Evolutionary conservation across 352 stramenopile species (phyloP), one percentile per base, ranked within the genome.

Genomic region (Phytopythium oedochilum): DNA sequence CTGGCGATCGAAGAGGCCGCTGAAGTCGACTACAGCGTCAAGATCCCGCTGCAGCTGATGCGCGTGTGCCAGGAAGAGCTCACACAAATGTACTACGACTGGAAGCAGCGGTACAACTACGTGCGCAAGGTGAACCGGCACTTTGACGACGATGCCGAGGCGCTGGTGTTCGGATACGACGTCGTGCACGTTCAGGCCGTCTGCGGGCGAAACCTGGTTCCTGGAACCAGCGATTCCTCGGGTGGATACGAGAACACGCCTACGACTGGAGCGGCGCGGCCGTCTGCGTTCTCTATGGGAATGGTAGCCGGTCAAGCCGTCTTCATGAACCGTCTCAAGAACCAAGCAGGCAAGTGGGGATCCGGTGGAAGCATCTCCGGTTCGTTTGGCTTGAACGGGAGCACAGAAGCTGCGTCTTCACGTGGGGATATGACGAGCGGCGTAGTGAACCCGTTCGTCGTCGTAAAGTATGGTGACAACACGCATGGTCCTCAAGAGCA

Each of bases 21-120:
- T 0, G 85, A 94, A 48, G 80, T 94, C 1, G 83, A 88, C 20
- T 88, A 80, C 23, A 94, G 80, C 44, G 80, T 91, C 8, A 88
- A 84, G 44, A 83, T 94, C 40, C 85, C 85, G 32, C 61, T 92
- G 31, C 80, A 92, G 54, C 64, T 94, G 52, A 72, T 94, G 26
- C 75, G 65, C 2, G 70, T 92, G 22, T 93, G 83, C 43, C 76
- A 89, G 20, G 59, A 63, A 12, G 85, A 94, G 59, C 64, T 94
- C 23, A 56, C 72, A 47, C 73, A 89, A 43, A 89, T 89, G 71
- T 81, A 83, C 36, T 66, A 86, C 26, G 68, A 83, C 26, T 94
- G 85, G 85, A 81, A 76, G 9, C 55, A 70, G 48, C 75, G 81
- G 0, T 94, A 94, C 72, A 89, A 91, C 48, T 88, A 81, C 57